A percentile compares a stretch with the other conserved stretches of the same genome.
These are phyloP conservation scores for Silene uniflora DNA, from an alignment of 148 eudicot genomes.

Conservation along the genomic window DNA sequence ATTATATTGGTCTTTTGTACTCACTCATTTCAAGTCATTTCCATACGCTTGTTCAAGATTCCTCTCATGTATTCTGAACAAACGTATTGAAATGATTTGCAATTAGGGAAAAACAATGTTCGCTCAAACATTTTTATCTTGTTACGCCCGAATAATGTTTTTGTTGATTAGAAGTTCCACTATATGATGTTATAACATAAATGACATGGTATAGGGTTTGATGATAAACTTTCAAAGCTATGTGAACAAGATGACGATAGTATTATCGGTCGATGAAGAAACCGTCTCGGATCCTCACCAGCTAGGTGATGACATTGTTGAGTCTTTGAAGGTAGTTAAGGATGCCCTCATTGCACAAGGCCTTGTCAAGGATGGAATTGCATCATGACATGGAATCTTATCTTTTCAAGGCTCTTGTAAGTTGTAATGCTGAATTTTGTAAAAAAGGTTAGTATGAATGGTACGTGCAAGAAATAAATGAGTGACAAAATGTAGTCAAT, in stretches of 20 bases:
- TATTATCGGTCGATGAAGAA: slow-evolving; percentile 36
- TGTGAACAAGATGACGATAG: slow-evolving; percentile 43
- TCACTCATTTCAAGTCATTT: no score
- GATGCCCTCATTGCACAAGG: slow-evolving; percentile 28
- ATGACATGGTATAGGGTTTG: slow-evolving; percentile 31
- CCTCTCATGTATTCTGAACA: no score
- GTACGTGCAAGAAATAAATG: background rate
- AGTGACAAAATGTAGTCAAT: background rate
- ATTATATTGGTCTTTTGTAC: no score
- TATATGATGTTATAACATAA: background rate
- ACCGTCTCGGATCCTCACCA: slow-evolving; percentile 35
- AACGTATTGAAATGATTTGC: no score
- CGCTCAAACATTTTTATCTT: no score
- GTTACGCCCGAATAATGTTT: no score
- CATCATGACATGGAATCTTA: background rate
- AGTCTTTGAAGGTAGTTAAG: slow-evolving; percentile 39
- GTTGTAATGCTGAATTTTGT: background rate
- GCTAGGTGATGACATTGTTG: slow-evolving; percentile 41
- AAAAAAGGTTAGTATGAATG: background rate
- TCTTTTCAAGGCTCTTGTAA: background rate
- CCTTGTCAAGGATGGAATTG: slow-evolving; percentile 10
- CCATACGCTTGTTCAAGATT: no score
- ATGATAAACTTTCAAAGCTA: slow-evolving; percentile 56
- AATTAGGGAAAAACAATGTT: no score
- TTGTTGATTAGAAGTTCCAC: background rate